A percentile compares a stretch with the other conserved stretches of the same genome.
phyloP scores from a whole-genome alignment of 2,329 filamentous ascomycete genomes.

The Taxawa tesnikishii region DNA sequence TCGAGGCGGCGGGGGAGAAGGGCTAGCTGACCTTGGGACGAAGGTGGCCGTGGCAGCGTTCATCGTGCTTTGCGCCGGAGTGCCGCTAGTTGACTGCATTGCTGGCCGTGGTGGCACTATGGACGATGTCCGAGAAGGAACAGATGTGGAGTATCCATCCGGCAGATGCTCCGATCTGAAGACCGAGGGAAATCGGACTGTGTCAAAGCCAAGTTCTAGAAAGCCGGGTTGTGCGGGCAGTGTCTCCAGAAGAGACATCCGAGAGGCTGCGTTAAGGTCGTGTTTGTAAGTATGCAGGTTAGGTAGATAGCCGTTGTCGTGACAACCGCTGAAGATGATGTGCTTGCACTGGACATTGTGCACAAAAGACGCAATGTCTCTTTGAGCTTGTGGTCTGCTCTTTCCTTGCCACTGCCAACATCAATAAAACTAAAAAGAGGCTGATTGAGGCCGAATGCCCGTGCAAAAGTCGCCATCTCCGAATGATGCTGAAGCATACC shows the following conservation, averaged over 20 bases:
- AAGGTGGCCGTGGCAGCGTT: constrained; percentile 2
- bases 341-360: constrained; percentile 50
- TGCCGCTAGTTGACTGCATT: no score
- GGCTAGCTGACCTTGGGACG: constrained; percentile 10
- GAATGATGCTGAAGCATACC: constrained; percentile 25
- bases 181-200: constrained; percentile 25
- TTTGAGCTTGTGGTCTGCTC: constrained; percentile 48
- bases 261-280: constrained; percentile 21
- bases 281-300: constrained; percentile 33
- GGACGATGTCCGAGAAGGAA: no score
- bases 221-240: constrained; percentile 29
- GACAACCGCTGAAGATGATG: constrained; percentile 51
- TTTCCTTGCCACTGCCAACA: constrained; percentile 48
- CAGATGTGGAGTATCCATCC: background rate
- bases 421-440: constrained; percentile 49
- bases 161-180: constrained; percentile 30
- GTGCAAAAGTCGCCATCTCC: constrained; percentile 29
- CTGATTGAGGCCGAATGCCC: constrained; percentile 38
- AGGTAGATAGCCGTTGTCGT: constrained; percentile 41
- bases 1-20: constrained; percentile 10
- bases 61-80: no score
- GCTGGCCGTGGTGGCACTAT: no score
- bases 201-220: constrained; percentile 26
- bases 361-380: constrained; percentile 33
- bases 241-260: constrained; percentile 33